Percentiles rank a stretch among this genome's conserved stretches.
phyloP scores from a whole-genome alignment of 2,329 filamentous ascomycete genomes.

The Ceratocystis eucalypticola region DNA sequence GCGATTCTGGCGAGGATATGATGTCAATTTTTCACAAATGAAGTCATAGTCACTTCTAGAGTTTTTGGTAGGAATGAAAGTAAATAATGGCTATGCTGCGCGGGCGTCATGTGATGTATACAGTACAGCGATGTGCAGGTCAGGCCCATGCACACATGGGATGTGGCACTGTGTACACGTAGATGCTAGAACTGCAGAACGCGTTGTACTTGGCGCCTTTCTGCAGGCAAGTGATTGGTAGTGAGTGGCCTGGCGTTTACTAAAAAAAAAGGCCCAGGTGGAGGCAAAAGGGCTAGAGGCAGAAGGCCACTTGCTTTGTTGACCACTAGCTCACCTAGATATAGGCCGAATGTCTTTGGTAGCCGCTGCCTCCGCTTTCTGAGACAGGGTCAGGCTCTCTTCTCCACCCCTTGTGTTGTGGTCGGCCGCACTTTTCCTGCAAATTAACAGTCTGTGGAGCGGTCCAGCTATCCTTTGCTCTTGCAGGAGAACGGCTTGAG shows the following conservation, averaged over 20 bases:
- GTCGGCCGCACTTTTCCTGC: not conserved
- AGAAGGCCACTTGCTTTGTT: no score
- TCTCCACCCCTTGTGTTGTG: not conserved
- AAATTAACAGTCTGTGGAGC: not conserved
- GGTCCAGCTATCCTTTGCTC: not conserved
- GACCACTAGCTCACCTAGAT: no score
- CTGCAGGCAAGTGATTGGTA: not conserved
- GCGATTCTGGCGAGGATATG: not conserved
- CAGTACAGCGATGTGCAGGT: not conserved
- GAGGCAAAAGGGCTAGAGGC: no score
- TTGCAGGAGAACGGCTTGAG: no score
- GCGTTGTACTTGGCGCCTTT: not conserved
- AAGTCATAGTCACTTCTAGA: conserved; percentile 2
- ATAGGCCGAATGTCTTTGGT: not conserved
- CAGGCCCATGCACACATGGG: not conserved
- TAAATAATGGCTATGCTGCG: not conserved
- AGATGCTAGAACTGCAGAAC: not conserved
- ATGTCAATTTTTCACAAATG: not conserved
- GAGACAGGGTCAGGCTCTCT: not conserved
- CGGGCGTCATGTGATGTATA: not conserved
- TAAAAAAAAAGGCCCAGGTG: not conserved
- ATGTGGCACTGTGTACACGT: not conserved
- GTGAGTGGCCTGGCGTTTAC: not conserved
- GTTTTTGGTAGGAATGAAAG: not conserved
- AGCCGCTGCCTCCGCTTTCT: not conserved